Evolutionary conservation across 2,329 filamentous ascomycete species (phyloP), one percentile per base, ranked within the genome.

Genomic region (Aspergillus piperis): DNA sequence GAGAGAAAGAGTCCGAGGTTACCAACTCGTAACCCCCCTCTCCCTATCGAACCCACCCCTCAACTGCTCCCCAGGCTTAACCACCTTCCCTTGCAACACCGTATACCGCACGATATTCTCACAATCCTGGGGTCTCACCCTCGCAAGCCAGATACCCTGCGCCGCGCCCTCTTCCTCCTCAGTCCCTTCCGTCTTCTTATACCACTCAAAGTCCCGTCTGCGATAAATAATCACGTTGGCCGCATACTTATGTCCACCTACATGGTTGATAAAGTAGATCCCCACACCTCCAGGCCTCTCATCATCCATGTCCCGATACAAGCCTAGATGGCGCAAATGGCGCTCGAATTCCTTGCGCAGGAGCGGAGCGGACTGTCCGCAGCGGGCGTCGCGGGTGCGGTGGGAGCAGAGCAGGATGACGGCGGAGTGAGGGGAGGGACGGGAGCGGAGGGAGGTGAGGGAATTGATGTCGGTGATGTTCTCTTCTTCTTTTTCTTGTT

Each of bases 211-310:
- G 63, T 74, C 77, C 7, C 82, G 81, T 17, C 84, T 83, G 8
- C 95, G 85, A 75, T 99, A 98, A 1, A 99, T 83, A 81, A 99
- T 90, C 68, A 98, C 87, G 70, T 99, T 99, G 27, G 95, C 95
- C 50, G 89, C 88, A 78, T 96, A 98, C 80, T 97, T 97, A 81
- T 99, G 95, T 0, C 95, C 95, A 27, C 95, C 95, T 2, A 97
- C 92, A 72, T 99, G 95, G 67, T 88, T 94, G 72, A 98, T 96
- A 73, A 97, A 98, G 79, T 96, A 96, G 65, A 99, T 91, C 0
- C 92, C 94, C 5, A 97, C 94, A 11, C 95, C 95, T 10, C 94
- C 94, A 0, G 93, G 92, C 60, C 95, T 81, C 75, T 92, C 88
- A 74, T 99, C 95, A 72, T 96, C 87, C 50, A 95, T 79, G 73